Evolutionary conservation across 768 basidiomycete genomes (phyloP).

Genomic region (Tricholoma bakamatsutake): DNA sequence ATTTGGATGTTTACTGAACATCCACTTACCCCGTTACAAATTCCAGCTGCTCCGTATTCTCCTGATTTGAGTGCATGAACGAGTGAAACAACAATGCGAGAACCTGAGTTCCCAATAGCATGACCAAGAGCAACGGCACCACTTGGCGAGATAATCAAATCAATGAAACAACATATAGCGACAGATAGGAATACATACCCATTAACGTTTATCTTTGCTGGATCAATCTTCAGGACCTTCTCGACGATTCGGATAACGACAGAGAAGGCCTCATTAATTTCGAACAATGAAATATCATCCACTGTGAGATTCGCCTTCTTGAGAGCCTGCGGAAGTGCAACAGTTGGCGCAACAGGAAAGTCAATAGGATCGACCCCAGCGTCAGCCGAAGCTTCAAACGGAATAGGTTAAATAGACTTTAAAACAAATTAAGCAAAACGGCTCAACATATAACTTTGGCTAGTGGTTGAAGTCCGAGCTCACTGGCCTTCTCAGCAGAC

Average conservation of each 20-base stretch:
- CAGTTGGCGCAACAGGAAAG: conserved; percentile 92
- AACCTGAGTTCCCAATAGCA: conserved; percentile 94
- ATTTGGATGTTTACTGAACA: background rate
- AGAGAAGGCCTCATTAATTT: conserved; percentile 98
- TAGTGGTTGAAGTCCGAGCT: conserved; percentile 87
- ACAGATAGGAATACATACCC: conserved; percentile 46
- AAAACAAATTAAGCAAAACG: background rate
- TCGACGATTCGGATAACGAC: conserved; percentile 89
- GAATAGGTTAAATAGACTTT: conserved; percentile 5
- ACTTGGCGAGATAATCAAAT: conserved; percentile 37
- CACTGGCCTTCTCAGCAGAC: conserved; percentile 88
- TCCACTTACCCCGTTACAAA: conserved; percentile 89
- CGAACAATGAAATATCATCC: conserved; percentile 86
- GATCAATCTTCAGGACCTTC: conserved; percentile 78
- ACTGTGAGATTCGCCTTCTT: conserved; percentile 78
- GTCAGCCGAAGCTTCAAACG: conserved; percentile 81
- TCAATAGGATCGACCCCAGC: conserved; percentile 95
- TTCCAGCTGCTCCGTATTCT: conserved; percentile 91
- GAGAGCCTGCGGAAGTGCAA: conserved; percentile 85
- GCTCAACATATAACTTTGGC: conserved; percentile 89
- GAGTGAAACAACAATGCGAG: conserved; percentile 90
- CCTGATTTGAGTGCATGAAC: conserved; percentile 88
- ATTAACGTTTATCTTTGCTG: conserved; percentile 85
- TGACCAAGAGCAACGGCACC: conserved; percentile 96
- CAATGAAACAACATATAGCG: conserved; percentile 3